phyloP scores from a whole-genome alignment of 805 yeast genomes.

The Candida ascalaphidarum region DNA sequence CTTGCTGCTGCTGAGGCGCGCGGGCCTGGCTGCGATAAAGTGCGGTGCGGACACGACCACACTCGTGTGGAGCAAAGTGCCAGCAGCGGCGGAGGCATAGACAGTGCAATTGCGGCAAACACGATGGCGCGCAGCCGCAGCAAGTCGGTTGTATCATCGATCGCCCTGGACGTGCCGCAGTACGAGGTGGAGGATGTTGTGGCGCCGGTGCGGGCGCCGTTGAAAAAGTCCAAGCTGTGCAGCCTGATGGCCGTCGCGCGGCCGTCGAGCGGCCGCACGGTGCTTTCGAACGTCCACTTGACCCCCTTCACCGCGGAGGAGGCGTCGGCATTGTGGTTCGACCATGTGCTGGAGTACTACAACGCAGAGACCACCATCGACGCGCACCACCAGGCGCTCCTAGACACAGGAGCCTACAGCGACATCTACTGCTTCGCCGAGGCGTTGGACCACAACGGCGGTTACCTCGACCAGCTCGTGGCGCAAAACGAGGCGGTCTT shows the following conservation, averaged over 20 bases:
- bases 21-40: constrained; percentile 1
- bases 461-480: constrained; percentile 25
- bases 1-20: not conserved
- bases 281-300: no score
- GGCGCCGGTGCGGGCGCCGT: no score
- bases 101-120: not conserved
- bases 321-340: no score
- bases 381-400: no score
- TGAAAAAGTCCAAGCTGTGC: no score
- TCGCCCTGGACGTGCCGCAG: constrained; percentile 46
- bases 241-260: no score
- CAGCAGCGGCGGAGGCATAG: not conserved
- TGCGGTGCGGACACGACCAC: not conserved
- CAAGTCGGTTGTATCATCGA: constrained; percentile 53
- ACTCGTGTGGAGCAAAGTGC: not conserved
- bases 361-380: no score
- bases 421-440: not conserved
- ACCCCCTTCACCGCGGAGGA: no score
- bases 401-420: no score
- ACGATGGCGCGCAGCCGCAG: constrained; percentile 41
- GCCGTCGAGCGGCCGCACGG: no score
- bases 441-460: constrained; percentile 8
- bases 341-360: no score
- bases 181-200: constrained; percentile 24
- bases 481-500: constrained; percentile 38